phyloP scores from a whole-genome alignment of 2,329 filamentous ascomycete species.

The Hypoxylon sp. region DNA sequence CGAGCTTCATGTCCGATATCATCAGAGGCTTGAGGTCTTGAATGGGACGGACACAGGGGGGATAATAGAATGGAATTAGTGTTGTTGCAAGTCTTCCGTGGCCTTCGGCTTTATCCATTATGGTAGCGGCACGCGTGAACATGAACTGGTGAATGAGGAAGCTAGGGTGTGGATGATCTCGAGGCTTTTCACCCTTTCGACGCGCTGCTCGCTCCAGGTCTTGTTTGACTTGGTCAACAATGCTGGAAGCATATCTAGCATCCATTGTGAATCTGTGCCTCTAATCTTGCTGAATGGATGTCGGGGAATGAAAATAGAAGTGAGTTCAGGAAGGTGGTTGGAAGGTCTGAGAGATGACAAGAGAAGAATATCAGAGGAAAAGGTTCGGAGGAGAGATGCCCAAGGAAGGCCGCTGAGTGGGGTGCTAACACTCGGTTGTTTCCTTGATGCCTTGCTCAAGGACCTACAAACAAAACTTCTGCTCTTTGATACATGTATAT shows the following conservation, averaged over 20 bases:
- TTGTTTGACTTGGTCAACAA: no score
- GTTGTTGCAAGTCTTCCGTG: not conserved
- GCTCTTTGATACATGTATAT: not conserved
- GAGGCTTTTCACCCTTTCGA: no score
- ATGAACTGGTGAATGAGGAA: no score
- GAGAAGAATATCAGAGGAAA: not conserved
- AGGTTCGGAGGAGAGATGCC: not conserved
- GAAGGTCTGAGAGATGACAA: not conserved
- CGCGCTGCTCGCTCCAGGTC: no score
- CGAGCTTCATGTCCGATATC: not conserved
- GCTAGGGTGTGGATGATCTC: no score
- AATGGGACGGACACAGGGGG: not conserved
- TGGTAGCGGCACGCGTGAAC: not conserved
- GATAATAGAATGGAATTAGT: not conserved
- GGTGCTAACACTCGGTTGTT: not conserved
- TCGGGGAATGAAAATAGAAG: not conserved
- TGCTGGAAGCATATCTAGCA: not conserved
- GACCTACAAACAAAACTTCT: not conserved
- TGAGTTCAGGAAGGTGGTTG: not conserved
- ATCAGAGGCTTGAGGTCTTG: not conserved
- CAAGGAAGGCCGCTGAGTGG: not conserved
- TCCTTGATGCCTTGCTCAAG: not conserved
- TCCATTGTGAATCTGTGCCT: not conserved
- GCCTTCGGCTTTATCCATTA: not conserved
- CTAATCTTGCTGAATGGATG: not conserved